Base-by-base conservation (phyloP, 2,329 filamentous ascomycete species). In the Chalaropsis ovoidea region DNA sequence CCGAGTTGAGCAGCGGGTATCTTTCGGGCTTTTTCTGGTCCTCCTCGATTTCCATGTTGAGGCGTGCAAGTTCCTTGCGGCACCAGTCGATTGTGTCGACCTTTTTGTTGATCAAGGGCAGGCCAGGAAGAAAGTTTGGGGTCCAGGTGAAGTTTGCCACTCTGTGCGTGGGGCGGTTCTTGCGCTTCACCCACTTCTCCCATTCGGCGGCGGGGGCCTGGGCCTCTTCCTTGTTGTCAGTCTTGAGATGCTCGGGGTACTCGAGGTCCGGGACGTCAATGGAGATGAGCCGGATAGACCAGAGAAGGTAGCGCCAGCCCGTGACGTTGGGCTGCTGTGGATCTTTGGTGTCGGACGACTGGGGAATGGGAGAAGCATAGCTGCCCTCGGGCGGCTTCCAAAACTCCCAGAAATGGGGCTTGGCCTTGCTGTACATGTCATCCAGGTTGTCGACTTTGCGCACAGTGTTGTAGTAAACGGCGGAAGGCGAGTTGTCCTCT, bases 1-100 rank as follows among this genome's bases (percentile, higher is more conserved):
- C 94, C 0, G 93, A 96, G 71, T 89, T 96, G 91, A 96, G 95
- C 60, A 92, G 77, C 0, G 93, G 92, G 69, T 90, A 97, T 3
- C 87, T 85, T 70, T 96, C 92, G 0, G 89, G 87, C 61, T 94
- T 81, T 64, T 87, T 82, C 73, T 99, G 94, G 70, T 97, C 94
- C 56, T 87, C 79, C 70, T 96, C 92, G 64, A 99, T 96, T 73
- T 97, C 92, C 63, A 92, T 72, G 70, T 97, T 99, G 19, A 97
- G 79, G 15, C 89, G 84, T 19, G 94, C 92, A 35, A 99, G 76
- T 74, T 97, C 88, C 69, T 86, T 84, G 2, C 94, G 88, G 70
- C 90, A 95, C 78, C 92, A 88, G 72, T 95, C 91, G 69, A 99
- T 97, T 0, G 88, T 93, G 73, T 99, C 94, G 1, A 96, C 92